Percentiles rank a stretch among this genome's conserved stretches.
Conservation (phyloP, 2,329 filamentous ascomycete genomes). For the Neopestalotiopsis sp. region DNA sequence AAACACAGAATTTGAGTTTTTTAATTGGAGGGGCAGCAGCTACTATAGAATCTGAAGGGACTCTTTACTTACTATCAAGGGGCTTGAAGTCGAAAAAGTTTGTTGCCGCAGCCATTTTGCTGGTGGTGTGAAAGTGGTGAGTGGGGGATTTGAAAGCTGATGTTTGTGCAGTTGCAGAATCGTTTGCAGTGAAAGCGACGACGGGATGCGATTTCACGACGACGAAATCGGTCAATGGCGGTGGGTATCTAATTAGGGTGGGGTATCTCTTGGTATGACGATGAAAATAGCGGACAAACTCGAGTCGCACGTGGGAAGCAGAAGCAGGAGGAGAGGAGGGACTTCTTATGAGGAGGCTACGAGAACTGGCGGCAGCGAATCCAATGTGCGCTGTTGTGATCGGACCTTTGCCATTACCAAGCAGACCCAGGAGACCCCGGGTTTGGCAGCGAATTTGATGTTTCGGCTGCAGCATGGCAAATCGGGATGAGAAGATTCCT, state of each 20-base stretch:
- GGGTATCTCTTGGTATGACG: not conserved
- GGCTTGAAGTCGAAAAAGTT: slow-evolving; percentile 85
- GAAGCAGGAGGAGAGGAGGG: not conserved
- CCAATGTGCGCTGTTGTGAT: not conserved
- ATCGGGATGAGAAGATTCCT: not conserved
- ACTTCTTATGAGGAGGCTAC: slow-evolving; percentile 8
- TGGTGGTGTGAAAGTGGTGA: slow-evolving; percentile 23
- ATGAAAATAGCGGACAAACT: slow-evolving; percentile 8
- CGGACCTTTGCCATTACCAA: not conserved
- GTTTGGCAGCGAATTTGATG: slow-evolving; percentile 3
- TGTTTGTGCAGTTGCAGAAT: slow-evolving; percentile 14
- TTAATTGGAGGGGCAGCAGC: slow-evolving; percentile 2
- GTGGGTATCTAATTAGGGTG: slow-evolving; percentile 3
- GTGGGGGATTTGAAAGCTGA: slow-evolving; percentile 12
- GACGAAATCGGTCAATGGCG: not conserved
- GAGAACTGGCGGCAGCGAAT: not conserved
- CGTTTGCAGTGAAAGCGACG: not conserved
- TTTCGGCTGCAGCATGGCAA: slow-evolving; percentile 10
- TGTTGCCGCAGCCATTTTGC: slow-evolving; percentile 69
- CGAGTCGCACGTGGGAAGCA: not conserved
- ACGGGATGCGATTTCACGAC: slow-evolving; percentile 4
- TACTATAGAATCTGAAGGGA: slow-evolving; percentile 10
- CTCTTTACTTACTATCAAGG: slow-evolving; percentile 69
- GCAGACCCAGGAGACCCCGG: not conserved
- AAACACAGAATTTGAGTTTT: not conserved